Evolutionary conservation across 164 flowering plant species (phyloP), one percentile per base, ranked within the genome.

Genomic region (Euptelea pleiosperma): DNA sequence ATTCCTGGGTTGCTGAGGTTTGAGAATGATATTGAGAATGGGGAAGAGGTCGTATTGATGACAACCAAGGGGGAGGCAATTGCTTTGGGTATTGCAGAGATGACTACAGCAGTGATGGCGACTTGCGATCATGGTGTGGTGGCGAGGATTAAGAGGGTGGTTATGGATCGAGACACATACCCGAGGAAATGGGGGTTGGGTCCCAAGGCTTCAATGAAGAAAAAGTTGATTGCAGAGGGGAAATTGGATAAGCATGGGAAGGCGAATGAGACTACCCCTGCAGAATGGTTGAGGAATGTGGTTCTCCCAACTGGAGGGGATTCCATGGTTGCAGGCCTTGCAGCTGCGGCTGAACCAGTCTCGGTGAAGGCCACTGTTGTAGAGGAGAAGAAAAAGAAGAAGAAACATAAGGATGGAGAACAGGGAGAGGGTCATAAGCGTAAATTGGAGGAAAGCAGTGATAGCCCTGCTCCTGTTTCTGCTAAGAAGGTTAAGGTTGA

Each of bases 101-200:
- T 86, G 93, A 86, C 93, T 0, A 86, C 93, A 0, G 83, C 93
- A 0, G 93, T 86, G 14, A 86, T 86, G 84, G 89, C 89, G 0
- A 84, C 93, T 15, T 86, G 93, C 65, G 93, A 86, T 67, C 93
- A 86, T 40, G 89, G 89, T 16, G 82, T 77, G 9, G 93, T 86
- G 50, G 93, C 93, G 0, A 86, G 58, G 77, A 86, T 86, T 58
- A 86, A 86, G 80, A 78, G 93, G 76, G 93, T 86, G 28, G 93
- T 86, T 47, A 86, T 86, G 93, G 93, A 86, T 49, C 56, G 93
- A 60, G 93, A 86, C 49, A 86, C 89, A 8, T 86, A 86, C 39
- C 89, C 93, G 0, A 82, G 89, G 74, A 86, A 86, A 52, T 86
- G 93, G 89, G 87, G 93, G 1, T 64, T 86, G 72, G 93, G 93